Percentiles rank a stretch among this genome's conserved stretches.
These are phyloP conservation scores for Paraconiothyrium brasiliense DNA, from an alignment of 2,329 filamentous ascomycete species.

Conservation along the genomic window DNA sequence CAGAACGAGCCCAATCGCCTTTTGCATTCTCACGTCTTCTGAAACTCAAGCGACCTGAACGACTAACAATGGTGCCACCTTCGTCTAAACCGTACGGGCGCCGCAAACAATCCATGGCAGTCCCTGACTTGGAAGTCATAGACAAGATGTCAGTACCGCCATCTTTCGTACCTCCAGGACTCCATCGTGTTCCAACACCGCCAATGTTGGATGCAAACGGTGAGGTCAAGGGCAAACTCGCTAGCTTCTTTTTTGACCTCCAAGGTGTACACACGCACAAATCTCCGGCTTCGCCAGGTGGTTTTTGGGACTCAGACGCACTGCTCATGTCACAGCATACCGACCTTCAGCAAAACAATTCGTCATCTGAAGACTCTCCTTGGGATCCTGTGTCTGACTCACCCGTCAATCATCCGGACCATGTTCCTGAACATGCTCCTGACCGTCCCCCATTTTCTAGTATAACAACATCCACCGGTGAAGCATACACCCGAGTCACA, in stretches of 20 bases:
- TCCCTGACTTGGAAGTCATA: background rate
- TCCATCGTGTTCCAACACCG: slow-evolving; percentile 38
- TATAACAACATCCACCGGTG: slow-evolving; percentile 1
- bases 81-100: slow-evolving; percentile 13
- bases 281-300: slow-evolving; percentile 23
- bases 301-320: slow-evolving; percentile 48
- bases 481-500: background rate
- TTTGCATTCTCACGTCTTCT: slow-evolving; percentile 32
- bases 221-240: slow-evolving; percentile 41
- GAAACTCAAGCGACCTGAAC: slow-evolving; percentile 26
- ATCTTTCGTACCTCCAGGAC: slow-evolving; percentile 38
- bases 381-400: slow-evolving; percentile 22
- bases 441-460: background rate
- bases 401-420: background rate
- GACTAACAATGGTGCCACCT: background rate
- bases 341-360: slow-evolving; percentile 25
- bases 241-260: slow-evolving; percentile 46
- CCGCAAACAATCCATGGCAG: slow-evolving; percentile 19
- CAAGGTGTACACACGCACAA: slow-evolving; percentile 23
- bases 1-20: slow-evolving; percentile 12
- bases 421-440: background rate
- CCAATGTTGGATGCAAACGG: slow-evolving; percentile 32
- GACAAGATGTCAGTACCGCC: slow-evolving; percentile 32
- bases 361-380: slow-evolving; percentile 35
- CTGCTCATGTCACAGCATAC: slow-evolving; percentile 44